Base-by-base conservation (phyloP, 2,329 filamentous ascomycete genomes). In the Microdochium trichocladiopsis region DNA sequence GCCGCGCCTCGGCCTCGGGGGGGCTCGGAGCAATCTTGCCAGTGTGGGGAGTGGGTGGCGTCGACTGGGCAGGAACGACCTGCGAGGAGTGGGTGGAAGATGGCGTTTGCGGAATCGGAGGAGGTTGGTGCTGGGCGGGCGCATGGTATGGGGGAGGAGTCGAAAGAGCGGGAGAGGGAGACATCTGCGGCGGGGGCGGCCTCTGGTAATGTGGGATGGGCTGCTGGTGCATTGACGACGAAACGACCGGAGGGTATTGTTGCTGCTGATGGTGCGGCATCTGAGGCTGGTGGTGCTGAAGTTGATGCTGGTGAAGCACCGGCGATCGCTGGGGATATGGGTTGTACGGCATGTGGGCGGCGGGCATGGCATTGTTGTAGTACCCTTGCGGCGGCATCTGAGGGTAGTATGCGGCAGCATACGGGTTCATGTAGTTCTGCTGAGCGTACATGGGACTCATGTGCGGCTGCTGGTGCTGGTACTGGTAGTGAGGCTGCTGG, bases 361-460 rank as follows among this genome's bases (percentile, higher is more conserved):
- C 70, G 51, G 73, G 71, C 61, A 80, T 73, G 47, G 63, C 70
- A 16, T 67, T 70, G 57, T 71, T 75, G 61, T 82, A 83, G 61
- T 87, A 81, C 53, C 5, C 21, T 45, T 80, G 81, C 56, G 79
- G 78, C 53, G 80, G 75, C 68, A 84, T 77, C 58, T 76, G 79
- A 28, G 76, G 73, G 56, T 76, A 78, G 62, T 79, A 81, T 58
- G 68, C 60, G 58, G 63, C 63, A 62, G 70, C 66, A 63, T 83
- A 83, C 6, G 73, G 70, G 61, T 70, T 66, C 64, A 76, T 73
- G 63, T 80, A 82, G 53, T 53, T 58, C 59, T 64, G 66, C 54
- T 71, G 68, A 63, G 81, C 82, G 12, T 45, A 45, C 69, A 81
- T 74, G 53, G 70, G 69, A 16, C 23, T 25, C 56, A 6, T 53